Percentiles rank a stretch among this genome's conserved stretches.
These are phyloP conservation scores for Didymella lethalis DNA, from an alignment of 2,329 filamentous ascomycete species.

Conservation along the genomic window DNA sequence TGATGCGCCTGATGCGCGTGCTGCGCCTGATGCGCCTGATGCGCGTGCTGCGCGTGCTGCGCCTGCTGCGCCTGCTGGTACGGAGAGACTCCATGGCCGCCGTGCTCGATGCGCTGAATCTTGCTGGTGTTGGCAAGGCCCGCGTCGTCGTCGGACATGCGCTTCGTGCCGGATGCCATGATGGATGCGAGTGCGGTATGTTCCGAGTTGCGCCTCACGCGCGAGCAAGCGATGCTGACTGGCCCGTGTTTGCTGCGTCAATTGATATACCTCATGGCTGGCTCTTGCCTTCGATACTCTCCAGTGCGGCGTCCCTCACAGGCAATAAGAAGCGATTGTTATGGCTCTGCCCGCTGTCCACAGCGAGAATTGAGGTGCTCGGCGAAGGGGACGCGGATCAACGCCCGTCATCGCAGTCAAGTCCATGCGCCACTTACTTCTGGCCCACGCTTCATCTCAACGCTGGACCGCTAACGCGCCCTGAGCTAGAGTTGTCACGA, in stretches of 20 bases:
- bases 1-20: background rate
- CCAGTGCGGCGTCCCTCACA: background rate
- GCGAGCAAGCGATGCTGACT: slow-evolving; percentile 26
- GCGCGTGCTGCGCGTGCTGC: background rate
- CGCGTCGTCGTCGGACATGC: slow-evolving; percentile 26
- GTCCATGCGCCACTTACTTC: slow-evolving; percentile 19
- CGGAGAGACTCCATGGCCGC: slow-evolving; percentile 4
- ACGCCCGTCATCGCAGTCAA: slow-evolving; percentile 16
- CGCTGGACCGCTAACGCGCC: slow-evolving; percentile 3
- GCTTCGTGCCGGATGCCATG: slow-evolving; percentile 34
- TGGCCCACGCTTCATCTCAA: slow-evolving; percentile 11
- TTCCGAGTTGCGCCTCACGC: slow-evolving; percentile 23
- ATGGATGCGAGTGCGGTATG: slow-evolving; percentile 22
- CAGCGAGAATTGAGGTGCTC: slow-evolving; percentile 6
- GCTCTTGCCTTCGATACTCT: background rate
- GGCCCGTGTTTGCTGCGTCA: slow-evolving; percentile 18
- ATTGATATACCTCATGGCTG: slow-evolving; percentile 1
- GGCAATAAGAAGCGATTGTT: background rate
- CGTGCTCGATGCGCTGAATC: slow-evolving; percentile 47
- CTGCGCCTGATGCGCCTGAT: slow-evolving; percentile 1
- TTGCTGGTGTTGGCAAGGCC: slow-evolving; percentile 30
- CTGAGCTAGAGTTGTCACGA: background rate
- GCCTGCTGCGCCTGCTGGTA: background rate
- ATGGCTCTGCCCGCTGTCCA: slow-evolving; percentile 1
- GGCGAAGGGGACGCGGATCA: slow-evolving; percentile 20